Conservation (phyloP, 495 filamentous ascomycete genomes). For the Podospora anserina region DNA sequence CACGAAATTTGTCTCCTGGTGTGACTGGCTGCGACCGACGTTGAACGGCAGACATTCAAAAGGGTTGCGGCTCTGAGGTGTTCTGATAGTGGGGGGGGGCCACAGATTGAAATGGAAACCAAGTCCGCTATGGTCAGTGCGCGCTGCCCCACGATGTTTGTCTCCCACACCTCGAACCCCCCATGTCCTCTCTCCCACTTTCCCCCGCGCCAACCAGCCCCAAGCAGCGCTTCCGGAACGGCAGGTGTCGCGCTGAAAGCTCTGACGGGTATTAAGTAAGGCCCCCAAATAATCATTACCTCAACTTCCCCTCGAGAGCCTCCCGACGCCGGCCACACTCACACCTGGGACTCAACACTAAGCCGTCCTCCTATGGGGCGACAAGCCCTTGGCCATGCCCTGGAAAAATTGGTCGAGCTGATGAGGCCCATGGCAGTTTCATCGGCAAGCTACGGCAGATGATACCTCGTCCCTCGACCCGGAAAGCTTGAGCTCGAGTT, state of each 20-base stretch:
- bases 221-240: neutral
- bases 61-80: slow-evolving; percentile 11
- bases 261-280: neutral
- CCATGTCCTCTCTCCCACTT: neutral
- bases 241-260: neutral
- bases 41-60: slow-evolving; percentile 15
- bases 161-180: neutral
- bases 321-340: too few relatives aligned
- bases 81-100: slow-evolving; percentile 13
- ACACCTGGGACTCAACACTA: neutral
- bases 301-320: neutral
- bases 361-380: neutral
- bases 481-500: neutral
- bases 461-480: neutral
- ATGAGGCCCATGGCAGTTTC: neutral
- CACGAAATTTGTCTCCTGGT: slow-evolving; percentile 1
- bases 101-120: slow-evolving; percentile 18
- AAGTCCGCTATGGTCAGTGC: slow-evolving; percentile 16
- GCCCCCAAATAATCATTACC: neutral
- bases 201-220: neutral
- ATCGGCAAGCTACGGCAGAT: neutral
- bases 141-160: slow-evolving; percentile 6
- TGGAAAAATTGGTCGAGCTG: neutral
- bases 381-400: neutral
- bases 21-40: neutral